Evolutionary conservation across 1,284 basidiomycete species (phyloP).

Genomic region (Ceratobasidium sp.): DNA sequence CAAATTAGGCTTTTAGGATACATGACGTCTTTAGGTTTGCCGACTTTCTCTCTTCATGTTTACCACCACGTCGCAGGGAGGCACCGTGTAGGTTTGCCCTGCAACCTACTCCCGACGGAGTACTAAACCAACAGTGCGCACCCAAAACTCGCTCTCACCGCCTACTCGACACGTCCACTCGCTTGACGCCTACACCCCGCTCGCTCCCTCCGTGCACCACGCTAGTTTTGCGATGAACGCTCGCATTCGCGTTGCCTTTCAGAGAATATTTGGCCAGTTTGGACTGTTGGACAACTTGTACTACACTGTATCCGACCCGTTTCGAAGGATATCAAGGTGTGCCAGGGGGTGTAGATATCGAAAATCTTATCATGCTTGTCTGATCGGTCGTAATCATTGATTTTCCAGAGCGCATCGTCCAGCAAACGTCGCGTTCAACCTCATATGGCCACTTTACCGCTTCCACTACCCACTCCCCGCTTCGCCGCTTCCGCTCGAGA

Average conservation of each 20-base stretch:
- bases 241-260: constrained; percentile 18
- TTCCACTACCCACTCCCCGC: constrained; percentile 30
- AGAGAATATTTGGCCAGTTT: constrained; percentile 34
- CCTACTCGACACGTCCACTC: neutral
- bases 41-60: constrained; percentile 9
- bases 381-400: constrained; percentile 18
- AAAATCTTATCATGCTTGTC: constrained; percentile 8
- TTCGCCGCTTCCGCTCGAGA: constrained; percentile 18
- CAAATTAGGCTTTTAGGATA: constrained; percentile 31
- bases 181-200: neutral
- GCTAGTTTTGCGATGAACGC: constrained; percentile 16
- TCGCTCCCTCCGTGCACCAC: neutral
- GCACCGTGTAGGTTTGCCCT: constrained; percentile 38
- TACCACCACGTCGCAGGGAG: constrained; percentile 34
- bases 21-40: constrained; percentile 28
- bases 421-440: constrained; percentile 15
- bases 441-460: constrained; percentile 27
- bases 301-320: constrained; percentile 19
- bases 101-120: constrained; percentile 21
- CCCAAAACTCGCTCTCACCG: neutral
- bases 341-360: neutral
- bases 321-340: constrained; percentile 34
- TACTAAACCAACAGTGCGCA: neutral
- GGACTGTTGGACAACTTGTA: constrained; percentile 33
- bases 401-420: constrained; percentile 22